These are phyloP conservation scores for Guyanaporus albipodus DNA, from an alignment of 768 basidiomycete species.

Conservation along the genomic window DNA sequence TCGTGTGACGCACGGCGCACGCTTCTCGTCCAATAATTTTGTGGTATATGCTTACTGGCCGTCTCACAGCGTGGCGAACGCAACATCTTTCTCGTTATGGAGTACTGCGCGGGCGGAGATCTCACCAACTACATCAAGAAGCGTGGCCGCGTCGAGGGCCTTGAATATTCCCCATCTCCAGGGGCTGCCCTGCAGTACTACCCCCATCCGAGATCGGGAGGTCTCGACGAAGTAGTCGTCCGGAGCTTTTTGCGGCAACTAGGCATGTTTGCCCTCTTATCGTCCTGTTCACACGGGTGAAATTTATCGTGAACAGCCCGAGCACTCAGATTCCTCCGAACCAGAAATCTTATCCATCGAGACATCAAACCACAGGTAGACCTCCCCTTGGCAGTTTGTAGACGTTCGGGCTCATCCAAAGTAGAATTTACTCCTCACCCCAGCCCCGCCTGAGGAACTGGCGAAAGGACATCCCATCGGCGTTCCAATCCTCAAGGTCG, in stretches of 20 bases:
- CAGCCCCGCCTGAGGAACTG: conserved; percentile 76
- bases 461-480: conserved; percentile 85
- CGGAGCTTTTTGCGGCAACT: conserved; percentile 91
- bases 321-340: conserved; percentile 88
- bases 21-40: not conserved
- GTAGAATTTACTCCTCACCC: conserved; percentile 86
- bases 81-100: conserved; percentile 94
- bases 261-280: conserved; percentile 40
- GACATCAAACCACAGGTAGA: conserved; percentile 93
- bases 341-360: conserved; percentile 87
- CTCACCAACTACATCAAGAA: conserved; percentile 97
- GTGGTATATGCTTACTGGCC: conserved; percentile 7
- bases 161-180: conserved; percentile 74
- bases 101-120: conserved; percentile 94
- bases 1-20: not conserved
- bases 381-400: not conserved
- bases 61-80: conserved; percentile 59
- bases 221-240: conserved; percentile 85
- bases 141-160: conserved; percentile 85
- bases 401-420: conserved; percentile 5
- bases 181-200: conserved; percentile 77
- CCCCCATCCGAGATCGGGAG: conserved; percentile 87
- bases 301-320: conserved; percentile 56
- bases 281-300: not conserved
- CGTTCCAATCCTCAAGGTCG: conserved; percentile 93